Evolutionary conservation across 371 early-diverging fungal species (phyloP).

Genomic region (Chytridiales sp.): DNA sequence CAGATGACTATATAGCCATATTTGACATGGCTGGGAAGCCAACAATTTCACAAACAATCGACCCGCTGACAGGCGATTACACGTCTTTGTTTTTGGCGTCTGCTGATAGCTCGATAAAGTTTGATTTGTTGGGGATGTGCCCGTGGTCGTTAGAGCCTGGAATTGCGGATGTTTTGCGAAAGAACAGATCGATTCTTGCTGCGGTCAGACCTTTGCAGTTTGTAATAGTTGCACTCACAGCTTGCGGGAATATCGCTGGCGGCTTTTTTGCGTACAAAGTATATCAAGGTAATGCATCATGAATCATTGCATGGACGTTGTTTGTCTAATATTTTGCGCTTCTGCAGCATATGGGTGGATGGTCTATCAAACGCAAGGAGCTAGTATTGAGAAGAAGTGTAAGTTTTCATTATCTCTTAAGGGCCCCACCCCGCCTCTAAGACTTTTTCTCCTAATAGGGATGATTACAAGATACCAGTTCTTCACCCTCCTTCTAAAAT

Average conservation of each 20-base stretch:
- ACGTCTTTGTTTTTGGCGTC: neutral
- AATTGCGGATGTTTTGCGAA: neutral
- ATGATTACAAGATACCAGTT: constrained; percentile 25
- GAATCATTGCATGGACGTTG: too few species aligned
- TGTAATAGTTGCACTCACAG: constrained; percentile 15
- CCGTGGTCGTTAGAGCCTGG: constrained; percentile 11
- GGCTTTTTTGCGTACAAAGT: constrained; percentile 18
- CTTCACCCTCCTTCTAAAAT: constrained; percentile 23
- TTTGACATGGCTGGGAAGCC: constrained; percentile 5
- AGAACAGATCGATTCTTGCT: constrained; percentile 1
- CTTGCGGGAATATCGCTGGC: constrained; percentile 15
- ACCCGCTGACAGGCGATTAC: too few species aligned
- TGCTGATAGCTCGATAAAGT: neutral
- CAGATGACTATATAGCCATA: constrained; percentile 3
- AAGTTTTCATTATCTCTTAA: too few species aligned
- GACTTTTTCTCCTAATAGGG: constrained; percentile 9
- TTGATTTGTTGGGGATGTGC: constrained; percentile 15
- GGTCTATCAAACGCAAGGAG: constrained; percentile 26
- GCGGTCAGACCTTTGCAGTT: constrained; percentile 4
- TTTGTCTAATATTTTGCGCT: too few species aligned
- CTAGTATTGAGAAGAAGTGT: constrained; percentile 21
- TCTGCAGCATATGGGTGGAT: constrained; percentile 30
- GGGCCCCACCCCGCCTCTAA: neutral
- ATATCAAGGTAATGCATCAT: constrained; percentile 31
- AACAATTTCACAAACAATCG: too few species aligned